These are phyloP conservation scores for Diospyros kaki DNA, from an alignment of 148 eudicot species.

Conservation along the genomic window DNA sequence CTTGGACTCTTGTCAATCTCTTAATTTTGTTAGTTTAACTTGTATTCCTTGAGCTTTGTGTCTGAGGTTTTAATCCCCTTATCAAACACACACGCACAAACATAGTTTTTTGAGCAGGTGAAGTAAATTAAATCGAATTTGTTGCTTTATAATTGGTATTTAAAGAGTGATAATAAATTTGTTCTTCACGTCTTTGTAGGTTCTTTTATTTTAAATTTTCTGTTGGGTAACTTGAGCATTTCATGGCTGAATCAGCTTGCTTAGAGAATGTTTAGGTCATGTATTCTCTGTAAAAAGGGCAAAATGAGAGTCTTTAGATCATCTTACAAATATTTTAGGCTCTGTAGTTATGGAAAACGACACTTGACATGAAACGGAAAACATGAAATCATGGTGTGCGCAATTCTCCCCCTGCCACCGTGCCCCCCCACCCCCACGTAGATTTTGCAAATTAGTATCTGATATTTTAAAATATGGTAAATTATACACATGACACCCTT, in stretches of 20 bases:
- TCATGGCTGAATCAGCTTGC: neutral
- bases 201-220: neutral
- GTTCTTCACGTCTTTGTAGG: neutral
- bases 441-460: no score
- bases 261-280: neutral
- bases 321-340: no score
- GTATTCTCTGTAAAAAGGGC: no score
- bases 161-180: neutral
- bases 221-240: neutral
- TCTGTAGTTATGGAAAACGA: no score
- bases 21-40: neutral
- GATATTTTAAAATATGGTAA: no score
- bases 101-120: neutral
- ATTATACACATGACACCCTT: no score
- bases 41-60: constrained; percentile 1
- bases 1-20: neutral
- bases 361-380: no score
- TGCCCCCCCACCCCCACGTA: no score
- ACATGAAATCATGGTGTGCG: no score
- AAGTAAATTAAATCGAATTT: neutral
- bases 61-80: neutral
- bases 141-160: no score
- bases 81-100: neutral
- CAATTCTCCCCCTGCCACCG: no score
- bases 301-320: no score